Conservation (phyloP, 192 early-diverging fungal genomes). For the Umbelopsis isabellina region DNA sequence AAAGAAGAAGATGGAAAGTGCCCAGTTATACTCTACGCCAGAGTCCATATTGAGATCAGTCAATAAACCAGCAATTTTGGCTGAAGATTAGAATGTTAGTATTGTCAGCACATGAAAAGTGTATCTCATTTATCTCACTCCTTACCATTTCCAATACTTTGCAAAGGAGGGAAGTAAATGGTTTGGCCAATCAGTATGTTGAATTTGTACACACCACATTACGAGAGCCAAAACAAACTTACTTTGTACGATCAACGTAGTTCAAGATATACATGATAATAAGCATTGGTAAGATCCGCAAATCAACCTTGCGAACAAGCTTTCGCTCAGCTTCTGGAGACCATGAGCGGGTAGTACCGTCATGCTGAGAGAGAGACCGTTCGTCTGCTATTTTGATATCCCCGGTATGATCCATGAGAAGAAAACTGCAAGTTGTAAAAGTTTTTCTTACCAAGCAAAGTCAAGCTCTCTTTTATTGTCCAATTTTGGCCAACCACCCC, state of each 20-base stretch:
- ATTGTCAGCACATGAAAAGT: not conserved
- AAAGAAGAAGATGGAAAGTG: conserved; percentile 51
- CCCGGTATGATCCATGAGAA: not conserved
- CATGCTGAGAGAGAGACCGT: not conserved
- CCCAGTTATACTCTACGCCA: conserved; percentile 39
- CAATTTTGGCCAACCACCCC: conserved; percentile 3
- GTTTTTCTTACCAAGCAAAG: not conserved
- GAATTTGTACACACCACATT: not conserved
- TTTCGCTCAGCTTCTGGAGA: conserved; percentile 36
- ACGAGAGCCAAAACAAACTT: not conserved
- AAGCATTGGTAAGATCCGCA: conserved; percentile 41
- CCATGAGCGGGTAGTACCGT: not conserved
- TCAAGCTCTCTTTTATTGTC: not conserved
- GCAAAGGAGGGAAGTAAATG: not conserved
- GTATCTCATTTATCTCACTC: too few species aligned
- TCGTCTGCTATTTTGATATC: conserved; percentile 10
- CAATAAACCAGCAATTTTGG: conserved; percentile 23
- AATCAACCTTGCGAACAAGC: conserved; percentile 45
- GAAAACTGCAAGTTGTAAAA: not conserved
- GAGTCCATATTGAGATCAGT: conserved; percentile 28
- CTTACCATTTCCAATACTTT: conserved; percentile 16
- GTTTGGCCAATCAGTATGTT: not conserved
- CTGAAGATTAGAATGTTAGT: not conserved
- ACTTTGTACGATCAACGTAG: conserved; percentile 21
- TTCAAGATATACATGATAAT: conserved; percentile 38